Evolutionary conservation across 768 basidiomycete species (phyloP).

Genomic region (Porphyrellus cyaneotinctus): DNA sequence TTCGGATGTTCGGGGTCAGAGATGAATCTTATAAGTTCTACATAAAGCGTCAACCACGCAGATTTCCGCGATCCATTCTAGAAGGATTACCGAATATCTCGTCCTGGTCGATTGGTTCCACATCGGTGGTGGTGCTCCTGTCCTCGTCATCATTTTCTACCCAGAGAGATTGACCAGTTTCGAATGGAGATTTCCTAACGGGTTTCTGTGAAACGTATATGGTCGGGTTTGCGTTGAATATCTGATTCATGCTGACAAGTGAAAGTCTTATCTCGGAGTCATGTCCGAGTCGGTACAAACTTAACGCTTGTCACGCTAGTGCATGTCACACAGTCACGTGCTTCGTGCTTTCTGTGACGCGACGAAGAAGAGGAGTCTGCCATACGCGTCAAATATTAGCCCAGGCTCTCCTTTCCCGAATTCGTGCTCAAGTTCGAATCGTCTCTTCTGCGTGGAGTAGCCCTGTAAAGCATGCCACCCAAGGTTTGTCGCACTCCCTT

Average conservation of each 20-base stretch:
- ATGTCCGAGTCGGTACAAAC: not conserved
- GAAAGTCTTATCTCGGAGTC: not conserved
- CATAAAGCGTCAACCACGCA: not conserved
- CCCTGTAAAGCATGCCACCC: constrained; percentile 31
- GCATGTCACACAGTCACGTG: constrained; percentile 24
- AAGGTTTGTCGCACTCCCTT: constrained; percentile 27
- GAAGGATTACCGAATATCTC: constrained; percentile 78
- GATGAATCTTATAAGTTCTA: constrained; percentile 89
- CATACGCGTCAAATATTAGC: constrained; percentile 21
- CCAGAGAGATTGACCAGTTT: constrained; percentile 57
- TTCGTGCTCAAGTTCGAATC: not conserved
- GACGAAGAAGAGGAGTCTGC: not conserved
- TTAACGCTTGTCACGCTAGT: constrained; percentile 16
- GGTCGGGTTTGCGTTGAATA: constrained; percentile 90
- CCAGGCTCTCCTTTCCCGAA: constrained; percentile 11
- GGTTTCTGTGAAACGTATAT: constrained; percentile 57
- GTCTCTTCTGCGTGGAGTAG: not conserved
- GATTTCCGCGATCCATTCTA: not conserved
- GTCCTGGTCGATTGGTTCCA: constrained; percentile 79
- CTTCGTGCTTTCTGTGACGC: constrained; percentile 5
- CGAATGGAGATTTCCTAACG: constrained; percentile 38
- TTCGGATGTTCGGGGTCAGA: constrained; percentile 95
- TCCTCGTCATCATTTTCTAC: constrained; percentile 44
- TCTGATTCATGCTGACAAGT: constrained; percentile 47
- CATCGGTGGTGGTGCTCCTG: constrained; percentile 35